Conservation (phyloP, 129 eudicot species). For the Deinandra increscens region DNA sequence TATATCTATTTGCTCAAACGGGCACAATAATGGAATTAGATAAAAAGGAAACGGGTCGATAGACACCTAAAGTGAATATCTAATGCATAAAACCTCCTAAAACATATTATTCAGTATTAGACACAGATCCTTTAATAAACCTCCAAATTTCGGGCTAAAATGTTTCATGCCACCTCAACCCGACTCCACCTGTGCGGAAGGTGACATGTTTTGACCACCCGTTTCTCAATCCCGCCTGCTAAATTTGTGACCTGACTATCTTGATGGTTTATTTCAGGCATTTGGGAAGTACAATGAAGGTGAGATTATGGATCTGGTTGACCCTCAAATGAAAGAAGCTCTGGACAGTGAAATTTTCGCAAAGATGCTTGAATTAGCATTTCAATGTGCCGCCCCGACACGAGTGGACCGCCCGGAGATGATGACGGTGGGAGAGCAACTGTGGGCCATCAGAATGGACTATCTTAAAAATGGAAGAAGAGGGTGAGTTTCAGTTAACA, state of each 20-base stretch:
- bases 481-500: conserved; percentile 25
- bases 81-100: background rate
- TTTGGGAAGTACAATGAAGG: conserved; percentile 71
- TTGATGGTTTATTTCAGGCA: conserved; percentile 48
- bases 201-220: background rate
- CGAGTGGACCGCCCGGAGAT: conserved; percentile 87
- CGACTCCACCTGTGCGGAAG: background rate
- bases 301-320: conserved; percentile 55
- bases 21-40: background rate
- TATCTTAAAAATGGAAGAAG: conserved; percentile 48
- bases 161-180: background rate
- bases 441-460: conserved; percentile 86
- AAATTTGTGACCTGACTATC: background rate
- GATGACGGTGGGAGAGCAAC: conserved; percentile 77
- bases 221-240: background rate
- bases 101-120: background rate
- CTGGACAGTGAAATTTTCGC: conserved; percentile 47
- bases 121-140: background rate
- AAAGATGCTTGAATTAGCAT: conserved; percentile 72
- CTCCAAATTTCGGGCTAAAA: background rate
- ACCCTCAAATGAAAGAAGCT: conserved; percentile 61
- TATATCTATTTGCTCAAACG: background rate
- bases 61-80: background rate
- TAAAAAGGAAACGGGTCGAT: background rate
- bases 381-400: conserved; percentile 83